Evolutionary conservation across 108 stramenopile species (phyloP).

Genomic region (Pseudonitzschia multistriata): DNA sequence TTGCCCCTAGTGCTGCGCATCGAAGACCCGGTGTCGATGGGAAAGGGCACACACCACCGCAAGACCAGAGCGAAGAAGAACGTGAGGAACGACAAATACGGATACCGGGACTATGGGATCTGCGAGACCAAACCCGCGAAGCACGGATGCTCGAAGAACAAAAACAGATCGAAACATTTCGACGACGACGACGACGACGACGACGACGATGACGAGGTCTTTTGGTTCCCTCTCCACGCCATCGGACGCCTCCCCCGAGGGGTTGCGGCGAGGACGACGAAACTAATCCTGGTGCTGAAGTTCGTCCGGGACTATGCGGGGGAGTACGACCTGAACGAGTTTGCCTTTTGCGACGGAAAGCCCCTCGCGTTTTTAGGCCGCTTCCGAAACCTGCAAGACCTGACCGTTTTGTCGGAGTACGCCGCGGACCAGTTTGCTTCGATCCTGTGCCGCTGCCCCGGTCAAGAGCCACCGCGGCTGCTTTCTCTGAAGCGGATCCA

Average conservation of each 20-base stretch:
- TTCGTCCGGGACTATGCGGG: neutral
- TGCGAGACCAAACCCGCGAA: neutral
- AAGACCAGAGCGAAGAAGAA: neutral
- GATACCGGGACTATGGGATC: too few species aligned
- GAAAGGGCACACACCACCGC: too few species aligned
- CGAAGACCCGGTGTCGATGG: neutral
- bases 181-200: neutral
- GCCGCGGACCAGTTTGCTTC: conserved; percentile 6
- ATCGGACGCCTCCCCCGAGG: neutral
- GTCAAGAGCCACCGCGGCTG: neutral
- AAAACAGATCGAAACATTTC: neutral
- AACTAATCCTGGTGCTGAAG: neutral
- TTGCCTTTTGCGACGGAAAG: neutral
- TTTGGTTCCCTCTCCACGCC: neutral
- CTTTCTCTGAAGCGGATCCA: neutral
- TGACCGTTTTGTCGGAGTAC: conserved; percentile 3
- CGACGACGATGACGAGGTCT: neutral
- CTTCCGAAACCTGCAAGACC: neutral
- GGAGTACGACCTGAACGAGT: neutral
- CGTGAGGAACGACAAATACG: too few species aligned
- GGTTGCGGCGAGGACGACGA: neutral
- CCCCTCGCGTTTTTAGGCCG: neutral
- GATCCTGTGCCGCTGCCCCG: neutral
- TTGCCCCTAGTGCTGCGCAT: neutral
- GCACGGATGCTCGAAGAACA: neutral